These are phyloP conservation scores for Candolleomyces aberdarensis DNA, from an alignment of 768 basidiomycete genomes.

Conservation along the genomic window DNA sequence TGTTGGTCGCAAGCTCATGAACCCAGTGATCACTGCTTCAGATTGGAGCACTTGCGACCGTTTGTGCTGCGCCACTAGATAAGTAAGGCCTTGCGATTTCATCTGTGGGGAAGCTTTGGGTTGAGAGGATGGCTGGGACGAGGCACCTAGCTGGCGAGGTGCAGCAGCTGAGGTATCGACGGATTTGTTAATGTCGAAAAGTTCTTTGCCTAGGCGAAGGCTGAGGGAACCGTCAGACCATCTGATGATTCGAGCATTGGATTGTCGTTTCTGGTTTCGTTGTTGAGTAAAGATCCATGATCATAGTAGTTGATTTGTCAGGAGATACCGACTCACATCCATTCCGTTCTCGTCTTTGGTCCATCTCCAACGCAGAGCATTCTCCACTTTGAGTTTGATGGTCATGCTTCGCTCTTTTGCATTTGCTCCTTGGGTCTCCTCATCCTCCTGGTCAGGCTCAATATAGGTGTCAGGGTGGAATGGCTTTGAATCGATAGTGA, in stretches of 20 bases:
- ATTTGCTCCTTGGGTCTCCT: slow-evolving; percentile 52
- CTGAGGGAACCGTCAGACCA: slow-evolving; percentile 97
- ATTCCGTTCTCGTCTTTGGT: slow-evolving; percentile 67
- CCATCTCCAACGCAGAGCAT: slow-evolving; percentile 97
- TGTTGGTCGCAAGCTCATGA: slow-evolving; percentile 80
- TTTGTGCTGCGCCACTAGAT: slow-evolving; percentile 88
- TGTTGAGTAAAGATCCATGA: neutral
- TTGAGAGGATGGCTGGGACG: slow-evolving; percentile 30
- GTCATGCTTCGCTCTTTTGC: slow-evolving; percentile 78
- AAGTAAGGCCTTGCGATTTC: slow-evolving; percentile 76
- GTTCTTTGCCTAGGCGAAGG: slow-evolving; percentile 87
- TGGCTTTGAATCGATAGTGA: slow-evolving; percentile 85
- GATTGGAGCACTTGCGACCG: slow-evolving; percentile 83
- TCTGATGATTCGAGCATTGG: slow-evolving; percentile 85
- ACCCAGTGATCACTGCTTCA: slow-evolving; percentile 79
- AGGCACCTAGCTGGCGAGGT: slow-evolving; percentile 55
- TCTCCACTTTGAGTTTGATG: slow-evolving; percentile 87
- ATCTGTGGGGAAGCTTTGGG: slow-evolving; percentile 16
- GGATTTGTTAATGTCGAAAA: slow-evolving; percentile 85
- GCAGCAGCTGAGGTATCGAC: slow-evolving; percentile 73
- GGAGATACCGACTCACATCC: slow-evolving; percentile 55
- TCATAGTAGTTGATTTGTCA: neutral
- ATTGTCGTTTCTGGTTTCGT: slow-evolving; percentile 64
- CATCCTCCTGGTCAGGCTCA: slow-evolving; percentile 77
- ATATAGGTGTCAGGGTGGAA: slow-evolving; percentile 86